These are phyloP conservation scores for Delonix regia DNA, from an alignment of 306 rosid species.

Conservation along the genomic window DNA sequence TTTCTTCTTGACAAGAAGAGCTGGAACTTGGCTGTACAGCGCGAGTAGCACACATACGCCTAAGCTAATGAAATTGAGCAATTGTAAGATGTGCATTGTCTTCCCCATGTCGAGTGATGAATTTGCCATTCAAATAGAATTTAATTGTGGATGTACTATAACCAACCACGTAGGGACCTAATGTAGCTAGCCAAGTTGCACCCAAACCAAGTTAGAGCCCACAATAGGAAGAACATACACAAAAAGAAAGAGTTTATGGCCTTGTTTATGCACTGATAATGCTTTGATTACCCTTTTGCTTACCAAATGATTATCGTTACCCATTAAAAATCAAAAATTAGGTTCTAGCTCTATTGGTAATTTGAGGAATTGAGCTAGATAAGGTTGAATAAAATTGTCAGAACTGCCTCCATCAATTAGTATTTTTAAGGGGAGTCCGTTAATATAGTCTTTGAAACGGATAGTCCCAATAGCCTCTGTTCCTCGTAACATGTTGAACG, in stretches of 20 bases:
- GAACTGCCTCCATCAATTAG: background rate
- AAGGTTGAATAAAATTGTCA: background rate
- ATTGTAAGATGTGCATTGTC: accelerated
- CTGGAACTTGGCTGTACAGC: background rate
- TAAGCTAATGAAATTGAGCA: background rate
- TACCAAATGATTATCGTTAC: background rate
- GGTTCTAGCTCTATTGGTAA: too few relatives aligned
- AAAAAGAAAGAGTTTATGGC: background rate
- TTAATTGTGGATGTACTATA: background rate
- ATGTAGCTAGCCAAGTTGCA: background rate
- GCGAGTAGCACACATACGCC: background rate
- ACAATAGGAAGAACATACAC: background rate
- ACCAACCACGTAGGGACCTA: background rate
- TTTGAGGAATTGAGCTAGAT: background rate
- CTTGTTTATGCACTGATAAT: background rate
- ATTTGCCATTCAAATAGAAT: background rate
- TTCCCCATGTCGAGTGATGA: background rate
- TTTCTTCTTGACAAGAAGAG: background rate
- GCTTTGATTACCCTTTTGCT: background rate
- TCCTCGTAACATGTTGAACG: too few relatives aligned
- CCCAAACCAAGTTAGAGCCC: background rate
- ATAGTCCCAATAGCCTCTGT: too few relatives aligned
- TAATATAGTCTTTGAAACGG: too few relatives aligned
- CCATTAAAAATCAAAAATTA: background rate
- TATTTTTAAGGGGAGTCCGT: accelerated